A percentile compares a stretch with the other conserved stretches of the same genome.
These are phyloP conservation scores for Hygrophila difformis DNA, from an alignment of 257 asterid genomes.

Conservation along the genomic window DNA sequence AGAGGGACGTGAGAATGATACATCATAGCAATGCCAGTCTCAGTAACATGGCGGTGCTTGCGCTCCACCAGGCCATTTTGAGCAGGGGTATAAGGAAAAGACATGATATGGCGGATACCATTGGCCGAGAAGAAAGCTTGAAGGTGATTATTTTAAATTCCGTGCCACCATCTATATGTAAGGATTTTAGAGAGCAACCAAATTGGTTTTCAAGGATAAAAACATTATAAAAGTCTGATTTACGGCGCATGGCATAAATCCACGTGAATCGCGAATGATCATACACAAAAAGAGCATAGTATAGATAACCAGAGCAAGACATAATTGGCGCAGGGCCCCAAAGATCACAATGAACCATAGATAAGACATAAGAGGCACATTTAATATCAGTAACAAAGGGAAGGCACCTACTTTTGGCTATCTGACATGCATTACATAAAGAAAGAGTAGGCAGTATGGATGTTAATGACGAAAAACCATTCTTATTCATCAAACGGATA, in stretches of 20 bases:
- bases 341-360: background rate
- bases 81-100: background rate
- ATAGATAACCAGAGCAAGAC: background rate
- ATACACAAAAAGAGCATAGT: background rate
- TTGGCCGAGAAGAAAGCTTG: too few species aligned
- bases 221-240: background rate
- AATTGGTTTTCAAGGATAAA: background rate
- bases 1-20: too few species aligned
- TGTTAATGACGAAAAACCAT: background rate
- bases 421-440: background rate
- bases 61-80: too few species aligned
- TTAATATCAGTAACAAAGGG: background rate
- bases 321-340: background rate
- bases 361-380: background rate
- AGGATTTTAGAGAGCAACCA: background rate
- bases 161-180: background rate
- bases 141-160: background rate
- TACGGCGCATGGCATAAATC: background rate
- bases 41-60: too few species aligned
- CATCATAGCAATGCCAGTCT: too few species aligned
- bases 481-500: background rate
- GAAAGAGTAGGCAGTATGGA: background rate
- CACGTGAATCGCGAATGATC: background rate
- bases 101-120: background rate
- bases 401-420: background rate